These are phyloP conservation scores for Phytophthora pluvialis DNA, from an alignment of 352 stramenopile genomes.

Conservation along the genomic window DNA sequence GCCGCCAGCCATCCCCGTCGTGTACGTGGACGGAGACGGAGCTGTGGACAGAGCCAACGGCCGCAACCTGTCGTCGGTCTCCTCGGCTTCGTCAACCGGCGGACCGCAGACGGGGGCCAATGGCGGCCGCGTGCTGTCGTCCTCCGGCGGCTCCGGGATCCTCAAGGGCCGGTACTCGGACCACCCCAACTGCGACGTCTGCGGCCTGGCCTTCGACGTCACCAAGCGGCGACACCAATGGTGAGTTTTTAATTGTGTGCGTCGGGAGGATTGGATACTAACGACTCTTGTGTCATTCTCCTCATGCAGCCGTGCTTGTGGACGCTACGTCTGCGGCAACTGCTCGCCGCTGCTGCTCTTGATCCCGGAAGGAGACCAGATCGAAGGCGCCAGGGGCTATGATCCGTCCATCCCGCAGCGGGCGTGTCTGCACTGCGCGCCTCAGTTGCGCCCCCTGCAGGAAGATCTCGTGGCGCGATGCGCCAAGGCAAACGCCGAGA, in stretches of 20 bases:
- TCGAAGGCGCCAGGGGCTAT: constrained; percentile 57
- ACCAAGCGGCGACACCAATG: constrained; percentile 70
- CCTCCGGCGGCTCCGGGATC: constrained; percentile 34
- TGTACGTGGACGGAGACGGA: constrained; percentile 34
- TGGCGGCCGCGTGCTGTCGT: constrained; percentile 9
- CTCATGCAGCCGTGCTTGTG: constrained; percentile 54
- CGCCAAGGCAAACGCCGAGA: constrained; percentile 52
- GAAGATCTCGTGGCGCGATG: constrained; percentile 53
- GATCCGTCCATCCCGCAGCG: constrained; percentile 61
- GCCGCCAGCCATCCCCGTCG: constrained; percentile 31
- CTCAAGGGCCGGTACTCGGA: constrained; percentile 57
- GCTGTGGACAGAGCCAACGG: constrained; percentile 11
- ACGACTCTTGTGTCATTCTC: background rate
- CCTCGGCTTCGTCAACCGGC: constrained; percentile 13
- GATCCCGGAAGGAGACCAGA: constrained; percentile 59
- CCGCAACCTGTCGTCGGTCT: constrained; percentile 20
- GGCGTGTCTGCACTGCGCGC: constrained; percentile 60
- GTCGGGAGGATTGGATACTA: constrained; percentile 4
- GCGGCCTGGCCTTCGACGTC: constrained; percentile 63
- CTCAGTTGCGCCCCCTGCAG: constrained; percentile 53
- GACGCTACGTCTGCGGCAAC: constrained; percentile 55
- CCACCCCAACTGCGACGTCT: constrained; percentile 75
- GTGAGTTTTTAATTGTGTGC: constrained; percentile 22
- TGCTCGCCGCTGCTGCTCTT: constrained; percentile 67
- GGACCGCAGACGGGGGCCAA: constrained; percentile 9